Evolutionary conservation across 176 grass and related monocot species (phyloP).

Genomic region (Triticum timopheevii): DNA sequence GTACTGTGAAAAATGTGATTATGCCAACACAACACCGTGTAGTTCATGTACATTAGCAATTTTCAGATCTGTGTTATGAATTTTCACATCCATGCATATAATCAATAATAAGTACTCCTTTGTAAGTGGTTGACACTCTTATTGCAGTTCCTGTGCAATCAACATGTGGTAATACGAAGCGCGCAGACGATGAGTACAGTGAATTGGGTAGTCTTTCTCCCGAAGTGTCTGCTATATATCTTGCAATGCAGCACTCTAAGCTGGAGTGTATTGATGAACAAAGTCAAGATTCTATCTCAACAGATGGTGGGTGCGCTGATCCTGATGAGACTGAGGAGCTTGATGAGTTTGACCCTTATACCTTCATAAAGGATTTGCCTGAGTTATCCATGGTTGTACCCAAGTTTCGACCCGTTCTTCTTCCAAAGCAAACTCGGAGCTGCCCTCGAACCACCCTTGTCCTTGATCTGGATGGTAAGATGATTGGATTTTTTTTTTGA

Average conservation of each 20-base stretch:
- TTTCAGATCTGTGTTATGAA: neutral
- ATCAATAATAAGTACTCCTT: neutral
- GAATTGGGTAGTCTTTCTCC: slow-evolving; percentile 75
- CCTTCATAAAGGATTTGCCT: slow-evolving; percentile 78
- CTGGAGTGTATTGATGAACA: slow-evolving; percentile 85
- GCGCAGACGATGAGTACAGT: slow-evolving; percentile 64
- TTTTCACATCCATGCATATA: slow-evolving; percentile 13
- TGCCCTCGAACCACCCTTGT: slow-evolving; percentile 84
- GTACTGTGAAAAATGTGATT: neutral
- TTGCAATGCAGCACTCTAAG: slow-evolving; percentile 80
- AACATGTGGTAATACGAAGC: slow-evolving; percentile 31
- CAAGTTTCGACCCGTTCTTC: slow-evolving; percentile 79
- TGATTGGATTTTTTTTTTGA: neutral
- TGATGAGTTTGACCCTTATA: slow-evolving; percentile 82
- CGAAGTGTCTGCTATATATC: slow-evolving; percentile 72
- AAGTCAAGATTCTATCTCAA: slow-evolving; percentile 71
- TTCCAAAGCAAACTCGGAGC: slow-evolving; percentile 96
- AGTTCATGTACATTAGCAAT: neutral
- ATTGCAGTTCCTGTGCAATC: slow-evolving; percentile 29
- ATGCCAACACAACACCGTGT: neutral
- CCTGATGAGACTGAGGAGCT: slow-evolving; percentile 59
- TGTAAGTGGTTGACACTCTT: neutral
- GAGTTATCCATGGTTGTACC: slow-evolving; percentile 86
- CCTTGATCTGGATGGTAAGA: slow-evolving; percentile 93
- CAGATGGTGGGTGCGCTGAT: slow-evolving; percentile 50